phyloP scores from a whole-genome alignment of 768 basidiomycete species.

The Favolaschia claudopus region DNA sequence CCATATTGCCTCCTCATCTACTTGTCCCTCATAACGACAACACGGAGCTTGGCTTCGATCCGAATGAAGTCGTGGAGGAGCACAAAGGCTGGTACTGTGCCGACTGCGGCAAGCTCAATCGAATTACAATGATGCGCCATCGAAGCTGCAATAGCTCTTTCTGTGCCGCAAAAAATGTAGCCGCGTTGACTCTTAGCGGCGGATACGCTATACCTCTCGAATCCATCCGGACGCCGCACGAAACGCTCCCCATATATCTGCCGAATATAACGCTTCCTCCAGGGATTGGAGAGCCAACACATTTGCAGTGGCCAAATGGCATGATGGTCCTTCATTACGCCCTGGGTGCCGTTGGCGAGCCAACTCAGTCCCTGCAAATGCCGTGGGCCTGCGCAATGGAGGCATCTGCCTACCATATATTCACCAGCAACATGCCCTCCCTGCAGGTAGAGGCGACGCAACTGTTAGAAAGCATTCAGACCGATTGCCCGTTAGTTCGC shows the following conservation, averaged over 20 bases:
- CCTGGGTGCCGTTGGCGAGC: background rate
- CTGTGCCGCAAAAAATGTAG: slow-evolving; percentile 36
- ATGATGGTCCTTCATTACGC: slow-evolving; percentile 43
- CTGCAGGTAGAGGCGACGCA: slow-evolving; percentile 48
- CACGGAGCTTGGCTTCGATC: slow-evolving; percentile 4
- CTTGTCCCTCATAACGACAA: slow-evolving; percentile 33
- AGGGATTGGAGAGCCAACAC: slow-evolving; percentile 18
- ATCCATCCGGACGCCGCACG: slow-evolving; percentile 45
- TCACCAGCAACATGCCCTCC: slow-evolving; percentile 52
- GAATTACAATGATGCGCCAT: slow-evolving; percentile 53
- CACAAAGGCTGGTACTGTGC: slow-evolving; percentile 57
- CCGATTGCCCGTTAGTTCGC: slow-evolving; percentile 37
- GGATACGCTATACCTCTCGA: slow-evolving; percentile 39
- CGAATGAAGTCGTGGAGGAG: background rate
- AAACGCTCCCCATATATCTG: slow-evolving; percentile 37
- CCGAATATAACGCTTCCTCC: slow-evolving; percentile 41
- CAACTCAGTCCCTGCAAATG: background rate
- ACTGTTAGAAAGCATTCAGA: slow-evolving; percentile 50
- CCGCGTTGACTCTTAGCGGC: background rate
- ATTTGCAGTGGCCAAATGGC: slow-evolving; percentile 37
- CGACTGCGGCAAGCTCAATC: slow-evolving; percentile 57
- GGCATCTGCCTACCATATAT: slow-evolving; percentile 50
- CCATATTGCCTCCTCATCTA: slow-evolving; percentile 36
- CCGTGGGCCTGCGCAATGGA: background rate
- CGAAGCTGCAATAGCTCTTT: slow-evolving; percentile 49